A percentile compares a stretch with the other conserved stretches of the same genome.
These are phyloP conservation scores for Leccinum fibrillosum DNA, from an alignment of 768 basidiomycete species.

Conservation along the genomic window DNA sequence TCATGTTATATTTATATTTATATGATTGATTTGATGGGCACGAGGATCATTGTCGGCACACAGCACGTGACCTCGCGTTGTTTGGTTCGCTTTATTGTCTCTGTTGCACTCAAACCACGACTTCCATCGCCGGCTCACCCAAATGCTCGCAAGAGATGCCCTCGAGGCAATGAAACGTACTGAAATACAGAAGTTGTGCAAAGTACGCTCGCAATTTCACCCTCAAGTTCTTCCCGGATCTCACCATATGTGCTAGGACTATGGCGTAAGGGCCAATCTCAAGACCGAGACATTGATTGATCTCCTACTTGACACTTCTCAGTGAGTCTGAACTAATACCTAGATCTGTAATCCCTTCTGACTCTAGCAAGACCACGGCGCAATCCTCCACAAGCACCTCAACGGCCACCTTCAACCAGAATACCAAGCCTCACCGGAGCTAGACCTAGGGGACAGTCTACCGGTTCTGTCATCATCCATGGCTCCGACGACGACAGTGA, in stretches of 20 bases:
- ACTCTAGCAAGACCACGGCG: conserved; percentile 25
- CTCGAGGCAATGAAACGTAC: conserved; percentile 52
- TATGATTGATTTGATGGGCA: neutral
- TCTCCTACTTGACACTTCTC: conserved; percentile 55
- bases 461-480: conserved; percentile 37
- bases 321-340: conserved; percentile 34
- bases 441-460: conserved; percentile 31
- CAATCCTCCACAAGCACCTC: conserved; percentile 18
- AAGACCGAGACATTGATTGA: conserved; percentile 80
- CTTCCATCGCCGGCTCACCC: conserved; percentile 11
- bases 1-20: neutral
- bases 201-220: conserved; percentile 39
- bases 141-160: conserved; percentile 40
- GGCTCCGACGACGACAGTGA: conserved; percentile 44
- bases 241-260: conserved; percentile 47
- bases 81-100: conserved; percentile 42
- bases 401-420: conserved; percentile 33
- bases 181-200: conserved; percentile 59
- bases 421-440: conserved; percentile 27
- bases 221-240: conserved; percentile 10
- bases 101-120: conserved; percentile 46
- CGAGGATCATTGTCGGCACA: neutral
- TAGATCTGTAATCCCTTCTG: conserved; percentile 36
- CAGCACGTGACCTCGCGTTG: conserved; percentile 50
- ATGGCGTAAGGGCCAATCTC: conserved; percentile 79